A percentile compares a stretch with the other conserved stretches of the same genome.
These are phyloP conservation scores for Mortierella alpina DNA, from an alignment of 192 early-diverging fungal species.

Conservation along the genomic window DNA sequence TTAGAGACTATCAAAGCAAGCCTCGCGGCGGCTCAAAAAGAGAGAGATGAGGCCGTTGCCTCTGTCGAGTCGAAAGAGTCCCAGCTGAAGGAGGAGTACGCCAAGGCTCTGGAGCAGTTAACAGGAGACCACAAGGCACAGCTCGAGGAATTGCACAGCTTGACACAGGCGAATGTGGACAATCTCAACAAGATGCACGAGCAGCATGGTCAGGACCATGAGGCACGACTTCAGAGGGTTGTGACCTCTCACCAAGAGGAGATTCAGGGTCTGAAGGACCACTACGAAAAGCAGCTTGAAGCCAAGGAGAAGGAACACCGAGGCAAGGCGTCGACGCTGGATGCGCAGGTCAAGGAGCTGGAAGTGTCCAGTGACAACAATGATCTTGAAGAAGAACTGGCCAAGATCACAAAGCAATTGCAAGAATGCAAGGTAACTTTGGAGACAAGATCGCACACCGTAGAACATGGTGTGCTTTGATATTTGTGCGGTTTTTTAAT, in stretches of 20 bases:
- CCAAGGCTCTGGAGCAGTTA: conserved; percentile 9
- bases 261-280: conserved; percentile 23
- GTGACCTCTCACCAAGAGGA: conserved; percentile 39
- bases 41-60: conserved; percentile 29
- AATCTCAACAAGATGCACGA: conserved; percentile 51
- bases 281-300: conserved; percentile 15
- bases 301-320: conserved; percentile 23
- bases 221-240: conserved; percentile 29
- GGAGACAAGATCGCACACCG: too few species aligned
- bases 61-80: conserved; percentile 20
- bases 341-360: conserved; percentile 26
- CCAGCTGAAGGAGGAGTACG: conserved; percentile 29
- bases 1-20: conserved; percentile 20
- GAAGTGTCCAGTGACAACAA: background rate
- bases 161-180: conserved; percentile 28
- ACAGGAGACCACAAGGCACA: conserved; percentile 24
- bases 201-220: conserved; percentile 49
- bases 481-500: background rate
- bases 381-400: too few species aligned
- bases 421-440: conserved; percentile 51
- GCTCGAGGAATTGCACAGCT: conserved; percentile 24
- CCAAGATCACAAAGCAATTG: conserved; percentile 12
- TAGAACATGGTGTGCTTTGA: background rate
- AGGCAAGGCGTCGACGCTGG: conserved; percentile 5
- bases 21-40: conserved; percentile 11